A percentile compares a stretch with the other conserved stretches of the same genome.
Evolutionary conservation across 2,329 filamentous ascomycete species (phyloP).

Genomic region (Claviceps digitariae): DNA sequence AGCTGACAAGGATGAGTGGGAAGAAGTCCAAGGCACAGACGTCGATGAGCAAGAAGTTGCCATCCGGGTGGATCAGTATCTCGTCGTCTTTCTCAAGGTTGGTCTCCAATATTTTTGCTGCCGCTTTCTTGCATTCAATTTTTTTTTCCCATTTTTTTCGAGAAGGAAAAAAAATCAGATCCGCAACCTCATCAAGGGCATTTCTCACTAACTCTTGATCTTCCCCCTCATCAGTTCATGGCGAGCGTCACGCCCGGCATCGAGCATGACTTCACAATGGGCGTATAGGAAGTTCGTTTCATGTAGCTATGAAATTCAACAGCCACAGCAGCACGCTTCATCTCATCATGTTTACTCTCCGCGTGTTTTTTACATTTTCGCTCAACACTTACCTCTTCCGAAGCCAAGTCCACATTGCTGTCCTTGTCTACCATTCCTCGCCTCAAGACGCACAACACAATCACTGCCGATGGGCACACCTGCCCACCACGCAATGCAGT

Average conservation of each 20-base stretch:
- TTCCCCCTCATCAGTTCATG: constrained; percentile 42
- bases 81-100: constrained; percentile 78
- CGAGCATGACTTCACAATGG: constrained; percentile 97
- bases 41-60: constrained; percentile 60
- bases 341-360: neutral
- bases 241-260: constrained; percentile 90
- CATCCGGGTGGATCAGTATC: constrained; percentile 77
- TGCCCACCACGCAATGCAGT: too few species aligned
- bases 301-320: neutral
- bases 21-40: constrained; percentile 47
- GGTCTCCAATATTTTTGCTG: neutral
- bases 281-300: constrained; percentile 43
- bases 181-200: too few species aligned
- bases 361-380: too few species aligned
- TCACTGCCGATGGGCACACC: too few species aligned
- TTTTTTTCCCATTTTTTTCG: neutral
- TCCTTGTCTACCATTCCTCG: too few species aligned
- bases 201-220: neutral
- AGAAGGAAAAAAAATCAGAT: too few species aligned
- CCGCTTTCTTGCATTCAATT: too few species aligned
- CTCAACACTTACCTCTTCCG: too few species aligned
- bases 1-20: constrained; percentile 48
- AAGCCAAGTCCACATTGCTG: too few species aligned
- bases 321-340: neutral
- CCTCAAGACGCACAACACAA: too few species aligned